phyloP scores from a whole-genome alignment of 2,329 filamentous ascomycete genomes.

The Aureobasidium lini region DNA sequence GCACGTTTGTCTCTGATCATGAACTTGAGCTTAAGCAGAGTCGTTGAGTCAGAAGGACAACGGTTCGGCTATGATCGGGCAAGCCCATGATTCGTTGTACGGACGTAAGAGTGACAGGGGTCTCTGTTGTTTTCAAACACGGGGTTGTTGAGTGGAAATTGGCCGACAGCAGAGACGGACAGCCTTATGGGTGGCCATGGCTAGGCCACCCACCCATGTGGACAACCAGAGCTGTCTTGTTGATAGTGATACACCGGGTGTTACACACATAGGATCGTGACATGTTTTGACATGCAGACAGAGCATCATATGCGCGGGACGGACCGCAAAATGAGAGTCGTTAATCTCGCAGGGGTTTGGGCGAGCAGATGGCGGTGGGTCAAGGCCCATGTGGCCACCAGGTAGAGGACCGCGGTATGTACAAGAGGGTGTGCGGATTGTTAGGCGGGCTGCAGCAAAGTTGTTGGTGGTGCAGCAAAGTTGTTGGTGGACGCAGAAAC shows the following conservation, averaged over 20 bases:
- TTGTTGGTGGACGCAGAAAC: neutral
- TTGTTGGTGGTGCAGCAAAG: neutral
- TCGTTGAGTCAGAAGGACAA: neutral
- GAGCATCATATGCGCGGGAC: neutral
- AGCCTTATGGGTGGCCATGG: neutral
- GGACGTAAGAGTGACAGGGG: neutral
- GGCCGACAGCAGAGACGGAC: neutral
- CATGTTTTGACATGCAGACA: neutral
- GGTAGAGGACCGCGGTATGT: neutral
- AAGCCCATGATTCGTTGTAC: neutral
- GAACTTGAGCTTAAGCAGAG: slow-evolving; percentile 9
- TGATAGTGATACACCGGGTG: slow-evolving; percentile 9
- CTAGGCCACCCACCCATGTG: neutral
- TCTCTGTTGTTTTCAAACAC: neutral
- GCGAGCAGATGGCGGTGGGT: neutral
- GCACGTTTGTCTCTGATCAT: neutral
- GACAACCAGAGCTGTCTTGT: neutral
- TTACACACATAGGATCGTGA: neutral
- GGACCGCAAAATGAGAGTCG: neutral
- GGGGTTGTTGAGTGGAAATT: slow-evolving; percentile 5
- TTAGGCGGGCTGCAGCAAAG: neutral
- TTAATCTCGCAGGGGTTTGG: neutral
- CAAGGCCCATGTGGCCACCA: neutral
- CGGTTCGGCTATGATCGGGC: neutral
- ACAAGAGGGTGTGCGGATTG: neutral